Percentiles rank a stretch among this genome's conserved stretches.
Evolutionary conservation across 495 filamentous ascomycete species (phyloP).

Genomic region (Neurospora tetrasperma): DNA sequence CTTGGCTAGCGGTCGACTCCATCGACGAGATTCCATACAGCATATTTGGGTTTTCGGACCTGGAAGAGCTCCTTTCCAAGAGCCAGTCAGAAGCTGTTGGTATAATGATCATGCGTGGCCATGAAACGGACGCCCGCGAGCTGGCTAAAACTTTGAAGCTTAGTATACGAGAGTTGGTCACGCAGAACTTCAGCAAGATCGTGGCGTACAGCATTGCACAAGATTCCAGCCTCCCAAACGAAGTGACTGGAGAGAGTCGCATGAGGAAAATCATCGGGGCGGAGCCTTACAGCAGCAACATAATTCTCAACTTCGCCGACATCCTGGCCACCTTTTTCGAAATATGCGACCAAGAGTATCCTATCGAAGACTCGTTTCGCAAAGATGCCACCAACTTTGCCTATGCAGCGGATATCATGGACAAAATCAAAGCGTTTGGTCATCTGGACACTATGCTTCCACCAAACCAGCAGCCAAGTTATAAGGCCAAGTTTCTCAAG

Average conservation of each 20-base stretch:
- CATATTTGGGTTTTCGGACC: constrained; percentile 66
- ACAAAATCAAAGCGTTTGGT: constrained; percentile 54
- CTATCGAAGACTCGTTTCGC: constrained; percentile 58
- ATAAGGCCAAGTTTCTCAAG: constrained; percentile 62
- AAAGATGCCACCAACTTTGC: constrained; percentile 48
- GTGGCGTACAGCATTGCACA: constrained; percentile 76
- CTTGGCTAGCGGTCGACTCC: constrained; percentile 63
- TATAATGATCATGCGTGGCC: constrained; percentile 75
- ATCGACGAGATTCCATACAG: constrained; percentile 63
- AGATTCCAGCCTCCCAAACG: constrained; percentile 55
- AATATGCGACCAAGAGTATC: constrained; percentile 57
- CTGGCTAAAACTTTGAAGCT: constrained; percentile 48
- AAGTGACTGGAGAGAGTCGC: constrained; percentile 53
- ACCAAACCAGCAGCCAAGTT: constrained; percentile 61
- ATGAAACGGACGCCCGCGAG: constrained; percentile 48
- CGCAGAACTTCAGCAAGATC: constrained; percentile 64
- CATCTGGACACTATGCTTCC: constrained; percentile 51
- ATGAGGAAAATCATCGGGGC: constrained; percentile 60
- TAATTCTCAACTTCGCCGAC: constrained; percentile 60
- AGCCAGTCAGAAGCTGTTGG: constrained; percentile 72
- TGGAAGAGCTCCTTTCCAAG: constrained; percentile 59
- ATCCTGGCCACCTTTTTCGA: constrained; percentile 71
- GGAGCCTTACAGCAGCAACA: constrained; percentile 47
- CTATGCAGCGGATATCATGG: constrained; percentile 51
- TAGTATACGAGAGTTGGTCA: constrained; percentile 46